phyloP scores from a whole-genome alignment of 106 monocot genomes.

The Alisma plantagoaquatica region DNA sequence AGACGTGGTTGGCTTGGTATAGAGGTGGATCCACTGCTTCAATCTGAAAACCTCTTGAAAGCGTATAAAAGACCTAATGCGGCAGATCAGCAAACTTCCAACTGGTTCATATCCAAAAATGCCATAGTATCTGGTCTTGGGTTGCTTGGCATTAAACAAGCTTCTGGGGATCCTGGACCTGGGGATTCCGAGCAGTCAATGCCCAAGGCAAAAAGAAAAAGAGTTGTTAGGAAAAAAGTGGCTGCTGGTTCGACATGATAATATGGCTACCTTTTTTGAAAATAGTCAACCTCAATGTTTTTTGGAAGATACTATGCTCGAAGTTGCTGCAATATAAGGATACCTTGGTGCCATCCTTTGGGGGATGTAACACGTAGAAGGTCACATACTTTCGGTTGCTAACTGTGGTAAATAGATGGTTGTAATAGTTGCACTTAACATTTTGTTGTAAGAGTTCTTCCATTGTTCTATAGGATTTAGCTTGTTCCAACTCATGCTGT shows the following conservation, averaged over 20 bases:
- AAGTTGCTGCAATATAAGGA: no score
- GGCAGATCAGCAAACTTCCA: slow-evolving; percentile 24
- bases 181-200: slow-evolving; percentile 5
- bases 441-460: no score
- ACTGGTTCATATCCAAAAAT: slow-evolving; percentile 91
- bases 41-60: slow-evolving; percentile 58
- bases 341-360: no score
- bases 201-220: slow-evolving; percentile 51
- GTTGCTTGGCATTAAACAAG: slow-evolving; percentile 59
- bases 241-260: slow-evolving; percentile 26
- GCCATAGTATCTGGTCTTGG: slow-evolving; percentile 82
- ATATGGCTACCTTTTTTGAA: no score
- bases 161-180: slow-evolving; percentile 26
- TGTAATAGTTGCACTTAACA: no score
- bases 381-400: no score
- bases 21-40: slow-evolving; percentile 63
- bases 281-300: no score
- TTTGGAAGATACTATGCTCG: no score
- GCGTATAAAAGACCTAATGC: slow-evolving; percentile 52
- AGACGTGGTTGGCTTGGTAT: slow-evolving; percentile 81
- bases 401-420: no score
- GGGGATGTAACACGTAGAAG: no score
- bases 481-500: no score
- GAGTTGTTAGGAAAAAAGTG: slow-evolving; percentile 63
- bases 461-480: no score